Conservation (phyloP, 2,329 filamentous ascomycete species). For the Verticillium nonalfalfae region DNA sequence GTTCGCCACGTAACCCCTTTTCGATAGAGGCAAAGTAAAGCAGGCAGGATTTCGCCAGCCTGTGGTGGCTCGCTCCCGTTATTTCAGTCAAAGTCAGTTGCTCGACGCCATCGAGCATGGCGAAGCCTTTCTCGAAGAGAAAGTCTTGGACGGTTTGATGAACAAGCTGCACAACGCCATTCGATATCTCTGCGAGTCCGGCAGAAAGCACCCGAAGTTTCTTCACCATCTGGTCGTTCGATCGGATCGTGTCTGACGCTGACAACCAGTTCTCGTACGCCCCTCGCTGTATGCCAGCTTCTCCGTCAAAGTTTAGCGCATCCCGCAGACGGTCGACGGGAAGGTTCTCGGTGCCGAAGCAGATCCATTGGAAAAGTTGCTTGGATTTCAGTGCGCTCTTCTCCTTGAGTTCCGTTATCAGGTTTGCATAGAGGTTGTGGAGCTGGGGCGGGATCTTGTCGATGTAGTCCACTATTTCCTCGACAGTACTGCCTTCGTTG, state of each 20-base stretch:
- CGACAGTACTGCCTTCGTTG: background rate
- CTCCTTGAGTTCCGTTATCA: constrained; percentile 8
- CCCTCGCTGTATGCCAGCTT: background rate
- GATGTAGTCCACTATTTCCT: constrained; percentile 16
- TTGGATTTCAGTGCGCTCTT: constrained; percentile 8
- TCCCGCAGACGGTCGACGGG: background rate
- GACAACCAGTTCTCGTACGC: background rate
- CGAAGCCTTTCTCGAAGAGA: constrained; percentile 17
- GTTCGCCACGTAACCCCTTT: background rate
- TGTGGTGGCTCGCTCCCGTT: background rate
- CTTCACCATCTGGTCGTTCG: constrained; percentile 10
- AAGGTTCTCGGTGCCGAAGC: constrained; percentile 19
- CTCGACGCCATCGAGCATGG: background rate
- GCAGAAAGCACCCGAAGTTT: constrained; percentile 16
- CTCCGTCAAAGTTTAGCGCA: background rate
- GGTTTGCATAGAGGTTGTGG: constrained; percentile 16
- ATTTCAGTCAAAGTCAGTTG: background rate
- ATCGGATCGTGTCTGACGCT: constrained; percentile 10
- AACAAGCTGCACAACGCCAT: constrained; percentile 21
- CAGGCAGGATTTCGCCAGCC: background rate
- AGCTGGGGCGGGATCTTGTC: constrained; percentile 14
- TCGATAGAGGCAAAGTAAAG: background rate
- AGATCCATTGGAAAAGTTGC: constrained; percentile 25
- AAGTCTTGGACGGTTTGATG: constrained; percentile 27
- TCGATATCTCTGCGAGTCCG: constrained; percentile 19